Conservation (phyloP, 306 rosid species). For the Rosa multiflora region DNA sequence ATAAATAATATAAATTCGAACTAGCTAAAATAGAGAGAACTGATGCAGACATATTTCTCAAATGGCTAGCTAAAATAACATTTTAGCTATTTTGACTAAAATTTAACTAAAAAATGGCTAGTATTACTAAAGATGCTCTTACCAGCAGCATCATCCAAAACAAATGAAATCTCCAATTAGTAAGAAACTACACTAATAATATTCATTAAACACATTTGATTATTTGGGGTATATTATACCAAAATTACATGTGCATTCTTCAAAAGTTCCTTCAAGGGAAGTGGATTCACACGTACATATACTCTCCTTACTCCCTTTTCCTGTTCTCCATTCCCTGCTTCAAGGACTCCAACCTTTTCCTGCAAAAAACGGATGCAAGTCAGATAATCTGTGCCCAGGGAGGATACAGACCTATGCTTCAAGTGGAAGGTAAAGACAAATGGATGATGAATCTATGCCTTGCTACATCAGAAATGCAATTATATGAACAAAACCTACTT, state of each 20-base stretch:
- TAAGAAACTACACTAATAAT: no score
- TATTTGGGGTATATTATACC: background rate
- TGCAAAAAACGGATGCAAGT: constrained; percentile 34
- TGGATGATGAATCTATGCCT: background rate
- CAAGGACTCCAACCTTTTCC: constrained; percentile 73
- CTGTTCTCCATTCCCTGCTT: constrained; percentile 69
- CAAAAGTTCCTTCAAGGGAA: background rate
- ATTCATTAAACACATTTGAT: background rate
- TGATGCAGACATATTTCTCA: no score
- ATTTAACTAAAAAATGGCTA: no score
- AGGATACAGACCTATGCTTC: background rate
- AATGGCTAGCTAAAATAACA: no score
- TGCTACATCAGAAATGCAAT: constrained; percentile 25
- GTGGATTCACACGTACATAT: background rate
- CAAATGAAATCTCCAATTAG: no score
- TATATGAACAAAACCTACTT: constrained; percentile 47
- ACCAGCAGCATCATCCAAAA: no score
- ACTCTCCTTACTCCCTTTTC: constrained; percentile 22
- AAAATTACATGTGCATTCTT: background rate
- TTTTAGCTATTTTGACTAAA: no score
- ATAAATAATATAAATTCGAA: no score
- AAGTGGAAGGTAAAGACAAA: background rate
- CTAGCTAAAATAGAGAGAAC: no score
- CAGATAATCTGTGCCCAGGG: background rate
- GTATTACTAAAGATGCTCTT: no score